Percentiles rank a stretch among this genome's conserved stretches.
Conservation (phyloP, 768 basidiomycete genomes). For the Trametes sanguinea region DNA sequence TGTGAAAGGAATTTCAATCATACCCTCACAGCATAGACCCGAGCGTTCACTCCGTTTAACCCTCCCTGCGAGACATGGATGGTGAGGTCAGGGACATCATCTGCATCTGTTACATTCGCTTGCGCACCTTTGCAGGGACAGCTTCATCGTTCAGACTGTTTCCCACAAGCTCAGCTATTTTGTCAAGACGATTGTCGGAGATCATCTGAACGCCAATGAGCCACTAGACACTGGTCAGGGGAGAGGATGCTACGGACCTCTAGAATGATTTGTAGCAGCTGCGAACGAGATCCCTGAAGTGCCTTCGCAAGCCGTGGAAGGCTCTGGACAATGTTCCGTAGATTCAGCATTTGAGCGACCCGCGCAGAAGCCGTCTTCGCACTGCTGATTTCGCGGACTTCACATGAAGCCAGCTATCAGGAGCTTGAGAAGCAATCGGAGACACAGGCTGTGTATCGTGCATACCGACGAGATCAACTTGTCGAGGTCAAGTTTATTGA, state of each 20-base stretch:
- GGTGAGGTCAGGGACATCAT: background rate
- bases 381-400: slow-evolving; percentile 52
- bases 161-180: slow-evolving; percentile 60
- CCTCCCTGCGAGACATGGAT: slow-evolving; percentile 52
- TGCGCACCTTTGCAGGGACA: slow-evolving; percentile 56
- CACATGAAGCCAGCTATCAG: slow-evolving; percentile 66
- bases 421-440: background rate
- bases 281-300: slow-evolving; percentile 56
- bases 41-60: slow-evolving; percentile 71
- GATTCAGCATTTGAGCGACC: slow-evolving; percentile 76
- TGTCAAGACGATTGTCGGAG: slow-evolving; percentile 66
- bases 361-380: slow-evolving; percentile 68
- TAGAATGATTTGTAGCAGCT: slow-evolving; percentile 61
- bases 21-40: slow-evolving; percentile 88
- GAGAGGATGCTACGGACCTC: slow-evolving; percentile 44
- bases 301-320: slow-evolving; percentile 66
- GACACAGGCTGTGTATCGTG: background rate
- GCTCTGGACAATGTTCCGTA: slow-evolving; percentile 71
- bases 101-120: background rate
- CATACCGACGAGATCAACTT: slow-evolving; percentile 75
- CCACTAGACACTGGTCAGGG: too few species aligned
- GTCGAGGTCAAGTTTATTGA: slow-evolving; percentile 87
- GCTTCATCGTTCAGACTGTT: slow-evolving; percentile 75
- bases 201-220: slow-evolving; percentile 54
- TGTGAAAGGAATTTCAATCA: too few species aligned